Evolutionary conservation across 345 rosid species (phyloP).

Genomic region (Rhodamnia argentea): DNA sequence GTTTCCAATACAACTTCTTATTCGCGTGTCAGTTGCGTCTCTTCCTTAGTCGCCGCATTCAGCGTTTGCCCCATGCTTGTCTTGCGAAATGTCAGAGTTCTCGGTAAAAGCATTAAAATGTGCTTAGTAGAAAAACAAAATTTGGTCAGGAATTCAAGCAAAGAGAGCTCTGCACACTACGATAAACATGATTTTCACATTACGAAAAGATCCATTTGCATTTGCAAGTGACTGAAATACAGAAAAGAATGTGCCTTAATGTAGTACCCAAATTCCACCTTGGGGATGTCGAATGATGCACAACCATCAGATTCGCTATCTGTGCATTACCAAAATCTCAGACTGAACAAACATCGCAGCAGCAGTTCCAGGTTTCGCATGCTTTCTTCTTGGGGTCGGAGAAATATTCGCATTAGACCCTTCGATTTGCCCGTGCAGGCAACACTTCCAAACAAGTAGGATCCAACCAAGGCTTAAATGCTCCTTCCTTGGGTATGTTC

Average conservation of each 20-base stretch:
- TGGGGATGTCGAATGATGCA: not conserved
- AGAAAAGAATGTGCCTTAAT: not conserved
- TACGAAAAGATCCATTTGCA: not conserved
- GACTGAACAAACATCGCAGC: not conserved
- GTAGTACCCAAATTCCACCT: not conserved
- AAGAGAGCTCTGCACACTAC: not conserved
- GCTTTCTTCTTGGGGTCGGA: not conserved
- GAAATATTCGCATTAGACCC: not conserved
- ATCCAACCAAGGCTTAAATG: conserved; percentile 50
- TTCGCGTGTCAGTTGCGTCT: not conserved
- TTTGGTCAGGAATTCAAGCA: not conserved
- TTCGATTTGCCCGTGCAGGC: not conserved
- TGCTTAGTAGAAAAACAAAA: not conserved
- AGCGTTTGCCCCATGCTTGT: not conserved
- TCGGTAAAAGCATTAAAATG: not conserved
- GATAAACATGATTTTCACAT: not conserved
- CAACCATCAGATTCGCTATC: not conserved
- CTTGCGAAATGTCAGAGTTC: not conserved
- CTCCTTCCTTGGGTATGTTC: conserved; percentile 36
- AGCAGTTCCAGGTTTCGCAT: not conserved
- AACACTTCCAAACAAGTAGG: conserved; percentile 12
- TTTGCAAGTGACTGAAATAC: not conserved
- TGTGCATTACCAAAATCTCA: not conserved
- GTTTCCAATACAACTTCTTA: not conserved
- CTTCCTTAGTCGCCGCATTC: not conserved